Evolutionary conservation across 192 early-diverging fungal genomes (phyloP), one percentile per base, ranked within the genome.

Genomic region (Haplosporangium gracile): DNA sequence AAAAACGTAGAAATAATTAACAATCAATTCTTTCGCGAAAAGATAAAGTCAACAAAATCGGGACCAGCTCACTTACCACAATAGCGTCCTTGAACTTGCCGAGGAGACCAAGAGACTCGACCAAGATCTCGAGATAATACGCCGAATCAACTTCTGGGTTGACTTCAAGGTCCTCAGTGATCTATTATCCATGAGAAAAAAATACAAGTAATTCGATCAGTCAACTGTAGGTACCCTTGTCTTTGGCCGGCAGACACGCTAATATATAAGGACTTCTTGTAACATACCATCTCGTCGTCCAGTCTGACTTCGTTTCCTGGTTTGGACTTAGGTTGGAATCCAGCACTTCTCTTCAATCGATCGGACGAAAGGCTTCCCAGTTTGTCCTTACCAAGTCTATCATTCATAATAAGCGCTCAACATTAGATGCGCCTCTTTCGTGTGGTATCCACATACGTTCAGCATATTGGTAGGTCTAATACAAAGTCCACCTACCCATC

Each of bases 101-200:
- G 4, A 96, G 88, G 13, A 92, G 81, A 8, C 90, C 90, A 22
- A 96, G 88, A 32, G 94, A 92, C 79, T 95, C 94, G 49, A 96
- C 87, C 11, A 96, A 85, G 78, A 95, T 95, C 84, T 95, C 95
- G 40, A 96, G 92, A 57, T 95, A 95, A 24, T 93, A 93, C 87
- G 91, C 93, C 29, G 95, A 95, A 72, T 96, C 95, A 0, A 94
- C 92, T 75, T 96, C 95, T 7, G 95, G 94, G 77, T 95, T 93
- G 36, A 90, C 90, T 16, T 95, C 94, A 10, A 90, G 45, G 70
- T 91, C 89, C 88, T 95, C 90, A 75, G 88, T 74, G 70, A 93
- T 88, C 92, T 93, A 80, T 4, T 40, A 34, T 32, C 26, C 76
- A 73, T 53, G 75, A 42, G 73, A 32, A 78, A 26, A 26, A 70